A percentile compares a stretch with the other conserved stretches of the same genome.
Evolutionary conservation across 768 basidiomycete species (phyloP).

Genomic region (Tricholoma sp.): DNA sequence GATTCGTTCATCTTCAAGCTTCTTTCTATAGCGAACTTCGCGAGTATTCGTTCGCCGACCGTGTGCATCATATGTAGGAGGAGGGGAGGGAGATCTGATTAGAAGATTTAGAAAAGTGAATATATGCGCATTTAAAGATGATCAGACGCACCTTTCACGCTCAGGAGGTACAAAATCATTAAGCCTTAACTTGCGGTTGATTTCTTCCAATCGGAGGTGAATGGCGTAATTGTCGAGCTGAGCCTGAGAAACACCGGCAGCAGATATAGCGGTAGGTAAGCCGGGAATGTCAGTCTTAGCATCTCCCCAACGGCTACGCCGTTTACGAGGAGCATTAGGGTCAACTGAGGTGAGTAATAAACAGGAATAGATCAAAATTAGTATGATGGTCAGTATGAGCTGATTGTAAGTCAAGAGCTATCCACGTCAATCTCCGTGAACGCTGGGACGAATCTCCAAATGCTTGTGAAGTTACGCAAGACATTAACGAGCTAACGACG

Average conservation of each 20-base stretch:
- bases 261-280: constrained; percentile 89
- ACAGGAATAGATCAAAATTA: constrained; percentile 48
- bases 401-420: constrained; percentile 30
- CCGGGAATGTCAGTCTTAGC: constrained; percentile 88
- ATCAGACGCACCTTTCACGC: constrained; percentile 67
- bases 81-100: constrained; percentile 86
- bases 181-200: constrained; percentile 88
- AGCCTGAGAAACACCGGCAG: constrained; percentile 88
- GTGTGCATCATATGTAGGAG: constrained; percentile 95
- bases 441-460: constrained; percentile 14
- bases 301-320: constrained; percentile 97
- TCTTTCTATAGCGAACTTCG: constrained; percentile 96
- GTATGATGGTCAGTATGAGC: constrained; percentile 44
- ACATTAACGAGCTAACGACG: constrained; percentile 11
- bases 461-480: constrained; percentile 17
- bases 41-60: constrained; percentile 98
- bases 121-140: constrained; percentile 20
- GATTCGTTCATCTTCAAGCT: constrained; percentile 88
- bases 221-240: constrained; percentile 98
- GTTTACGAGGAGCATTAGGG: constrained; percentile 85
- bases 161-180: constrained; percentile 97
- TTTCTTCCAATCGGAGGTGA: constrained; percentile 93
- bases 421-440: constrained; percentile 18
- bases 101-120: constrained; percentile 5
- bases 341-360: constrained; percentile 57